Conservation (phyloP, 345 rosid genomes). For the Moringa oleifera region DNA sequence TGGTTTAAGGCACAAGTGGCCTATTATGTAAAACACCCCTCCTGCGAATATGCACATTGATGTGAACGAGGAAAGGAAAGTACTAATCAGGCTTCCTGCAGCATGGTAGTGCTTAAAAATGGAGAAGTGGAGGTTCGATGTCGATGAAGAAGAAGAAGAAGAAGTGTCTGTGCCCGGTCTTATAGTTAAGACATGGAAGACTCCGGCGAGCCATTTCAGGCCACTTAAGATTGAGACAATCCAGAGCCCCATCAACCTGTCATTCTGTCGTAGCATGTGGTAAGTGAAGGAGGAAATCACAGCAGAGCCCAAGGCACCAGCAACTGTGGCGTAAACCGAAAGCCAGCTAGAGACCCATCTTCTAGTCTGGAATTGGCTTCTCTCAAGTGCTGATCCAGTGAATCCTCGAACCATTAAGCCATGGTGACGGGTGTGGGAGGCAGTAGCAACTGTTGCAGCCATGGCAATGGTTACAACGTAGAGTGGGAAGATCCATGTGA, state of each 20-base stretch:
- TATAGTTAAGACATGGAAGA: conserved; percentile 18
- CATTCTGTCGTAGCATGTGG: conserved; percentile 38
- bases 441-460: conserved; percentile 32
- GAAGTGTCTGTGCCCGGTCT: conserved; percentile 12
- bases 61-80: conserved; percentile 44
- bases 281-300: conserved; percentile 43
- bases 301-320: conserved; percentile 47
- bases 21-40: conserved; percentile 32
- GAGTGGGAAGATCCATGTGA: conserved; percentile 37
- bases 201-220: conserved; percentile 46
- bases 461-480: conserved; percentile 33
- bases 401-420: conserved; percentile 40
- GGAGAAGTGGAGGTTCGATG: conserved; percentile 24
- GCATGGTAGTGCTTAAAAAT: conserved; percentile 44
- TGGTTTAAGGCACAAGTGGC: conserved; percentile 44
- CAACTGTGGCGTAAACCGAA: conserved; percentile 40
- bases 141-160: conserved; percentile 4
- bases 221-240: conserved; percentile 62
- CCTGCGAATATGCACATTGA: conserved; percentile 55
- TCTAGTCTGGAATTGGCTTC: conserved; percentile 25
- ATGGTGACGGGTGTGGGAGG: conserved; percentile 53
- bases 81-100: conserved; percentile 30
- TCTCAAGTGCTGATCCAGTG: conserved; percentile 27
- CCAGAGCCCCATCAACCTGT: conserved; percentile 39
- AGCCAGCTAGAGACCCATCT: conserved; percentile 46